Percentiles rank a stretch among this genome's conserved stretches.
Evolutionary conservation across 73 alveolate genomes (phyloP).

Genomic region (Paramecium caudatum): DNA sequence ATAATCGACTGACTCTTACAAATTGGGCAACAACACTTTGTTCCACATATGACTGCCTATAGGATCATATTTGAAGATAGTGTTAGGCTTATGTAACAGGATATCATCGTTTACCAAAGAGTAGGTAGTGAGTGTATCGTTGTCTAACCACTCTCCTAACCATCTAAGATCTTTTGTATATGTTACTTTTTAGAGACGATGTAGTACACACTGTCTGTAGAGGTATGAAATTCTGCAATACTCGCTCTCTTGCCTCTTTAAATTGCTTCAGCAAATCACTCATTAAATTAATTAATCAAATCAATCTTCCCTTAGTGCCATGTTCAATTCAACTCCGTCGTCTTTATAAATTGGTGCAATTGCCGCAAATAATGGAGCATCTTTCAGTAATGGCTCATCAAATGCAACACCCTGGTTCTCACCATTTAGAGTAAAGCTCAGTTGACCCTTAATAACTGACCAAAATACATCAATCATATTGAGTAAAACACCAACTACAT

Average conservation of each 20-base stretch:
- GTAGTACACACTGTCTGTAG: conserved; percentile 1
- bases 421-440: conserved; percentile 22
- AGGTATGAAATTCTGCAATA: conserved; percentile 34
- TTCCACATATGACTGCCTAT: conserved; percentile 58
- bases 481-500: conserved; percentile 43
- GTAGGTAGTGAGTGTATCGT: neutral
- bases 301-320: conserved; percentile 39
- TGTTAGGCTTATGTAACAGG: neutral
- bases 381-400: conserved; percentile 1
- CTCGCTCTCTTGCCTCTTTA: conserved; percentile 30
- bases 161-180: conserved; percentile 47
- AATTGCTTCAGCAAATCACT: conserved; percentile 28
- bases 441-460: neutral
- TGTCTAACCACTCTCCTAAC: conserved; percentile 32
- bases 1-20: conserved; percentile 47
- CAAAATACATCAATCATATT: conserved; percentile 54
- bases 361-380: conserved; percentile 50
- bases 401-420: conserved; percentile 37
- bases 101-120: conserved; percentile 27
- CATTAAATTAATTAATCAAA: conserved; percentile 23
- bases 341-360: conserved; percentile 61
- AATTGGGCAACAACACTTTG: conserved; percentile 11
- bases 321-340: conserved; percentile 33
- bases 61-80: conserved; percentile 63
- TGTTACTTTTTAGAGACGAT: conserved; percentile 46